A percentile compares a stretch with the other conserved stretches of the same genome.
These are phyloP conservation scores for Taphrina wiesneri DNA, from an alignment of 1,139 yeast species.

Conservation along the genomic window DNA sequence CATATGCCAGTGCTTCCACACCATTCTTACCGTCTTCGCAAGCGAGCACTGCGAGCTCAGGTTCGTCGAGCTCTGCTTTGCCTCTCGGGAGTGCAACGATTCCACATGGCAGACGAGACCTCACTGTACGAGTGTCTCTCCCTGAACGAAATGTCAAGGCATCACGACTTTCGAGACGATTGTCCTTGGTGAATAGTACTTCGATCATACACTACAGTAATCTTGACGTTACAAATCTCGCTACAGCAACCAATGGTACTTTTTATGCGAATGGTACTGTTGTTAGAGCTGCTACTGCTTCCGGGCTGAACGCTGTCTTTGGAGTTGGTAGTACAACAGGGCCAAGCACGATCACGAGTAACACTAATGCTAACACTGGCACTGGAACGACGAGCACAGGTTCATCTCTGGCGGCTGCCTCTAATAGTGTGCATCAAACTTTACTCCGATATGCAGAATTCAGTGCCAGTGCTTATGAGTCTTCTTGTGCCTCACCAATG, in stretches of 20 bases:
- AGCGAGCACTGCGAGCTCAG: neutral
- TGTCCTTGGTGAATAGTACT: neutral
- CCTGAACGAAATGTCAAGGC: neutral
- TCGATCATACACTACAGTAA: neutral
- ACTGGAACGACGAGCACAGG: neutral
- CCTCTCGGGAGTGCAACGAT: neutral
- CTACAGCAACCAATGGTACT: neutral
- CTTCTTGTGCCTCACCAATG: neutral
- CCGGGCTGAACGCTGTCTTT: constrained; percentile 9
- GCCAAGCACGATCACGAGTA: neutral
- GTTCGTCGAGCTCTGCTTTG: neutral
- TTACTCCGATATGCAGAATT: constrained; percentile 18
- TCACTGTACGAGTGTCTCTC: neutral
- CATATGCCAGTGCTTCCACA: neutral
- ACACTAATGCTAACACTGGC: neutral
- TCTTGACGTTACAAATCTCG: neutral
- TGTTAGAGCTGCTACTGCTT: constrained; percentile 12
- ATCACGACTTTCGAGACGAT: neutral
- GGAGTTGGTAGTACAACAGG: neutral
- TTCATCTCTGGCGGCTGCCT: neutral
- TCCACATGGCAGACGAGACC: neutral
- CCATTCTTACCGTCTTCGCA: constrained; percentile 1
- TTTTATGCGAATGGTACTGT: neutral
- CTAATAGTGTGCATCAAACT: neutral
- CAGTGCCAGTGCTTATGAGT: constrained; percentile 9